Percentiles rank a stretch among this genome's conserved stretches.
These are phyloP conservation scores for Aspergillus hancockii DNA, from an alignment of 495 filamentous ascomycete genomes.

Conservation along the genomic window DNA sequence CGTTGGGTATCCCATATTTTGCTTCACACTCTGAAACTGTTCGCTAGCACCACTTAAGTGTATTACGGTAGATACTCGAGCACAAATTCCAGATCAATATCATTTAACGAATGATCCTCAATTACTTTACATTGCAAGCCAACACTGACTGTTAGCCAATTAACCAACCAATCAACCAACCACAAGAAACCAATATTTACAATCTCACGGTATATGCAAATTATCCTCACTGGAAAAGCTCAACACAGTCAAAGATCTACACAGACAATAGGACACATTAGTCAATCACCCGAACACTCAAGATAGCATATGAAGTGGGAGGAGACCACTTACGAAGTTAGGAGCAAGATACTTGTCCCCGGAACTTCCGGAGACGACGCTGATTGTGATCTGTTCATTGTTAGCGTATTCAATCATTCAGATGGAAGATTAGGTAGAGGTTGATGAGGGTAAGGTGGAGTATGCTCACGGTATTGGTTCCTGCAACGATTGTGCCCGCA, in stretches of 20 bases:
- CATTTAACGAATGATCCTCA: background rate
- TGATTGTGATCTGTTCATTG: constrained; percentile 53
- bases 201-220: background rate
- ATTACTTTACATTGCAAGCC: background rate
- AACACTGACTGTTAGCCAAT: too few species aligned
- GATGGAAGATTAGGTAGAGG: background rate
- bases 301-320: background rate
- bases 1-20: too few species aligned
- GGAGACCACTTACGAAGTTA: constrained; percentile 56
- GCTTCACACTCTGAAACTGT: too few species aligned
- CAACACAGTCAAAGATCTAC: constrained; percentile 59
- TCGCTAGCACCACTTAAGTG: too few species aligned
- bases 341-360: constrained; percentile 56
- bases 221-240: constrained; percentile 44
- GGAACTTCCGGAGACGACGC: constrained; percentile 57
- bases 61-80: background rate
- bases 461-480: constrained; percentile 54
- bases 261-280: background rate
- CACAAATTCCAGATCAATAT: background rate
- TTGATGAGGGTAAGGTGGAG: background rate
- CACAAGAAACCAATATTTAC: background rate
- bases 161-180: background rate
- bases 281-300: background rate
- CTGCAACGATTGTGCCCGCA: constrained; percentile 54
- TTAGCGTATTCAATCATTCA: background rate